Conservation (phyloP, 2,329 filamentous ascomycete genomes). For the Fusarium oxysporum region DNA sequence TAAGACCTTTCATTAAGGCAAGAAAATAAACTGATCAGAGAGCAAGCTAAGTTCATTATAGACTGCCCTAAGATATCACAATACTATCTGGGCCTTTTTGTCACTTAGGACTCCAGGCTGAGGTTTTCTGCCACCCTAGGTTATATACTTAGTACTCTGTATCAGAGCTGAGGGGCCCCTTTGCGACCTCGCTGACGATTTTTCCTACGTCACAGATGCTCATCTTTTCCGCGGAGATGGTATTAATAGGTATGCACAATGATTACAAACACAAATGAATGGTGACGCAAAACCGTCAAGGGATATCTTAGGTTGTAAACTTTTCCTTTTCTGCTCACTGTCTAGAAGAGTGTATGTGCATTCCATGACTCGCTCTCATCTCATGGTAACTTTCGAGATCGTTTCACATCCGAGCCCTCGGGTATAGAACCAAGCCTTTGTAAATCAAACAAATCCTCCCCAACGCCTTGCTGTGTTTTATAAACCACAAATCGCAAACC, state of each 20-base stretch:
- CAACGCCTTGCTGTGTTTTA: constrained; percentile 39
- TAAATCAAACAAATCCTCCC: constrained; percentile 24
- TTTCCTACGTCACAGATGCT: constrained; percentile 2
- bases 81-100: not conserved
- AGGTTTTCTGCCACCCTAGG: not conserved
- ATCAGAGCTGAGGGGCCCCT: not conserved
- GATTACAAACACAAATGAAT: constrained; percentile 7
- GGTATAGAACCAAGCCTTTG: constrained; percentile 31
- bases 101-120: not conserved
- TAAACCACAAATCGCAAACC: constrained; percentile 12
- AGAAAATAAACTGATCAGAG: not conserved
- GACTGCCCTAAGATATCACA: not conserved
- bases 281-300: not conserved
- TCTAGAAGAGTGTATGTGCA: constrained; percentile 1
- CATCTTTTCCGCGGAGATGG: constrained; percentile 9
- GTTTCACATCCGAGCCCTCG: constrained; percentile 7
- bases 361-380: constrained; percentile 14
- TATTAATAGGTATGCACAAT: not conserved
- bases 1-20: not conserved
- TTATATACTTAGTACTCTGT: not conserved
- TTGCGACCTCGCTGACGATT: not conserved
- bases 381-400: not conserved
- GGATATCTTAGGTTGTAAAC: not conserved
- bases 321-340: constrained; percentile 1
- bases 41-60: not conserved